A percentile compares a stretch with the other conserved stretches of the same genome.
phyloP scores from a whole-genome alignment of 257 asterid species.

The Scutellaria minor region DNA sequence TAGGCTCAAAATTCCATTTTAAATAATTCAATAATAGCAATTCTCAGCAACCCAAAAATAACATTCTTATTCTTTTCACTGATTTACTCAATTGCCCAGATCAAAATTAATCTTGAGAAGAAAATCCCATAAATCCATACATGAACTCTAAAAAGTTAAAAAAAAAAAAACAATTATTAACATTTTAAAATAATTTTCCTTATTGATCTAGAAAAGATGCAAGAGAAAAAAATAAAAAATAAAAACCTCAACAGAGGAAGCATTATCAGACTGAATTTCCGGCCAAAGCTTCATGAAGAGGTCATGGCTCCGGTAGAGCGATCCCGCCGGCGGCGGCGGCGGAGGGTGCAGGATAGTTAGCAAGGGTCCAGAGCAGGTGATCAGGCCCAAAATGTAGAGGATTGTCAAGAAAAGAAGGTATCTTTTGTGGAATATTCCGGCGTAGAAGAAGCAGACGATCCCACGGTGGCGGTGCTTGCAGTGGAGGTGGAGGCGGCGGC shows the following conservation, averaged over 20 bases:
- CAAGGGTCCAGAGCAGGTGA: conserved; percentile 71
- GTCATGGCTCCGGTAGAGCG: conserved; percentile 72
- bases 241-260: conserved; percentile 64
- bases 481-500: conserved; percentile 53
- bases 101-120: conserved; percentile 25
- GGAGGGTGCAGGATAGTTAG: conserved; percentile 57
- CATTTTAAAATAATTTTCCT: not conserved
- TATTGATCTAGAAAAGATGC: not conserved
- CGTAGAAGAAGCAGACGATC: conserved; percentile 41
- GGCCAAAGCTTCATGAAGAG: conserved; percentile 67
- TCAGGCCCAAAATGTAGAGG: conserved; percentile 68
- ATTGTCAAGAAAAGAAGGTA: conserved; percentile 52
- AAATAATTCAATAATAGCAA: conserved; percentile 7
- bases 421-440: conserved; percentile 50
- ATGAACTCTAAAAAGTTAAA: conserved; percentile 5
- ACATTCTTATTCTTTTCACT: conserved; percentile 2
- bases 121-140: conserved; percentile 9
- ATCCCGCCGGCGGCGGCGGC: conserved; percentile 61
- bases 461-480: conserved; percentile 56
- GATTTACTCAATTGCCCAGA: conserved; percentile 24
- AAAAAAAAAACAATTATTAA: not conserved
- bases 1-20: not conserved
- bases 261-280: conserved; percentile 65
- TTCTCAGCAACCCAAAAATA: not conserved
- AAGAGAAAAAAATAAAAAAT: not conserved